Conservation (phyloP, 345 rosid species). For the Lepidium africanum region DNA sequence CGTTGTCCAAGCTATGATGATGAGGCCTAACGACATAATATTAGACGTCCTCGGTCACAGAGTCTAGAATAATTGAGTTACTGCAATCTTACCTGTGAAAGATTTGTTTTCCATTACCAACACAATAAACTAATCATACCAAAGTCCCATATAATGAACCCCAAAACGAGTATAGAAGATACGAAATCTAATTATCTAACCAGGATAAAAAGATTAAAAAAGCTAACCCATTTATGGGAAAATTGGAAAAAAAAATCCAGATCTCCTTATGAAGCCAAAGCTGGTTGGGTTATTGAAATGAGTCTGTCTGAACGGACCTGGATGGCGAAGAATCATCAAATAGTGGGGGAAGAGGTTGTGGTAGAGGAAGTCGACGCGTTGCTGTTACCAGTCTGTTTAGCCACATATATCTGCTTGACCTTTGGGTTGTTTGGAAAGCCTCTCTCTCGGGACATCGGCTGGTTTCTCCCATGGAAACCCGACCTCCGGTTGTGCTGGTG, state of each 20-base stretch:
- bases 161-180: slow-evolving; percentile 8
- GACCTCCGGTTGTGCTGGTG: slow-evolving; percentile 42
- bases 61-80: too few species aligned
- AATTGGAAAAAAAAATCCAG: neutral
- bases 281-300: slow-evolving; percentile 19
- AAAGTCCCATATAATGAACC: slow-evolving; percentile 5
- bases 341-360: slow-evolving; percentile 9
- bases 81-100: too few species aligned
- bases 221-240: slow-evolving; percentile 1
- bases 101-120: too few species aligned
- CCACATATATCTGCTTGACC: slow-evolving; percentile 91
- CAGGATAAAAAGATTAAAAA: neutral
- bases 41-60: neutral
- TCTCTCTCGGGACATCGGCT: slow-evolving; percentile 51
- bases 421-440: slow-evolving; percentile 46
- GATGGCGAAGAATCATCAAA: slow-evolving; percentile 3
- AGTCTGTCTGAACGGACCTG: slow-evolving; percentile 19
- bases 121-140: slow-evolving; percentile 7
- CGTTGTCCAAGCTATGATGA: neutral
- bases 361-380: slow-evolving; percentile 19
- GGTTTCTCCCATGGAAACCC: slow-evolving; percentile 72
- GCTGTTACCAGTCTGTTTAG: slow-evolving; percentile 59
- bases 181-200: slow-evolving; percentile 19
- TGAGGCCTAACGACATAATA: neutral
- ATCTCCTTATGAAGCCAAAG: slow-evolving; percentile 23